Percentiles rank a stretch among this genome's conserved stretches.
Conservation (phyloP, 116 monocot species). For the Thalassia testudinum region DNA sequence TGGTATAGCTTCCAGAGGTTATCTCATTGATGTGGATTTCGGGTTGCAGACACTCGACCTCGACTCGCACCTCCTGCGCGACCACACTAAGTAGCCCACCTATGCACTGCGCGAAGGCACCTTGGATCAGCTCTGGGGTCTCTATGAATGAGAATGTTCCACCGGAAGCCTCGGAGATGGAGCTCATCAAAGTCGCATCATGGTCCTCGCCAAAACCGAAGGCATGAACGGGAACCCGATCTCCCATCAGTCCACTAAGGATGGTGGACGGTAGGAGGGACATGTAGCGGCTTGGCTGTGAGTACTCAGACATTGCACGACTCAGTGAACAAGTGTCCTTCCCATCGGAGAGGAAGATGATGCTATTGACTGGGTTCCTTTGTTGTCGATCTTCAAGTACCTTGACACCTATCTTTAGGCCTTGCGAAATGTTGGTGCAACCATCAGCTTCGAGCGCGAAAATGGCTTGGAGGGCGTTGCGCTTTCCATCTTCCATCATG, state of each 20-base stretch:
- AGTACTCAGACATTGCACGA: constrained; percentile 1
- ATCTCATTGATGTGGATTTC: constrained; percentile 19
- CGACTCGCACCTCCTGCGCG: constrained; percentile 29
- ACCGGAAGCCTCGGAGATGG: constrained; percentile 46
- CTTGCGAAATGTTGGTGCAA: constrained; percentile 49
- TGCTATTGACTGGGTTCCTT: constrained; percentile 41
- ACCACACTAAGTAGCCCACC: constrained; percentile 56
- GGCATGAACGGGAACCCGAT: constrained; percentile 36
- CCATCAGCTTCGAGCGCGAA: constrained; percentile 27
- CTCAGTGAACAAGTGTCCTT: constrained; percentile 37
- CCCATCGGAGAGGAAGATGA: constrained; percentile 54
- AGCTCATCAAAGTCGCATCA: constrained; percentile 41
- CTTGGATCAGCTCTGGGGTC: constrained; percentile 43
- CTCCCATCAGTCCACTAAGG: not conserved
- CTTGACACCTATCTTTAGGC: constrained; percentile 37
- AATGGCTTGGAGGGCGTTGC: constrained; percentile 32
- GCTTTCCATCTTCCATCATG: constrained; percentile 39
- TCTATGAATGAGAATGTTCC: constrained; percentile 66
- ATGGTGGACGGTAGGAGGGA: constrained; percentile 21
- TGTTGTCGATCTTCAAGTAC: constrained; percentile 34
- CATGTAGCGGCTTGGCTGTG: constrained; percentile 11
- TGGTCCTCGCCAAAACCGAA: constrained; percentile 62
- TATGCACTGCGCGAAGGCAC: constrained; percentile 66
- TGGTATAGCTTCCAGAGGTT: constrained; percentile 50
- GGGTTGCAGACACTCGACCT: constrained; percentile 16